Percentiles rank a stretch among this genome's conserved stretches.
Evolutionary conservation across 2,329 filamentous ascomycete species (phyloP).

Genomic region (Ceratocystis huliohia): DNA sequence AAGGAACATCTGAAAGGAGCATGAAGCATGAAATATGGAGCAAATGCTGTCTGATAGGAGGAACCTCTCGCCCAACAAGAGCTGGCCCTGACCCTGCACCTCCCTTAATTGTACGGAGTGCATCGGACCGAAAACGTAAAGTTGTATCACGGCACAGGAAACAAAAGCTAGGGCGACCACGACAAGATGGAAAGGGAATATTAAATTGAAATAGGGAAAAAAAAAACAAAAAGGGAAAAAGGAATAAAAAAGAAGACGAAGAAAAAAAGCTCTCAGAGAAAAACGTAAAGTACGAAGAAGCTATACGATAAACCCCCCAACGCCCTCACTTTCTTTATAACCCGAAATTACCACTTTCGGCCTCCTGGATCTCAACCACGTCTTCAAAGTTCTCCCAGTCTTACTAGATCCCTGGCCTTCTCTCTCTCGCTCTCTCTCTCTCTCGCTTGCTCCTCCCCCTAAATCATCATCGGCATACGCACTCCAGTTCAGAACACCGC

Average conservation of each 20-base stretch:
- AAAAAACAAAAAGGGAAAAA: background rate
- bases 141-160: background rate
- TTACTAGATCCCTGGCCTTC: too few species aligned
- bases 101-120: background rate
- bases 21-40: background rate
- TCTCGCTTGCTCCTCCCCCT: too few species aligned
- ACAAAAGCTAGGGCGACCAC: background rate
- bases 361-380: too few species aligned
- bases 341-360: too few species aligned
- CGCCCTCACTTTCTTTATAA: too few species aligned
- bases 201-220: background rate
- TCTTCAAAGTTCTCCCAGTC: too few species aligned
- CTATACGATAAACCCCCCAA: too few species aligned
- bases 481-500: background rate
- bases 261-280: too few species aligned
- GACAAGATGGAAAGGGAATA: background rate
- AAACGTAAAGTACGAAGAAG: too few species aligned
- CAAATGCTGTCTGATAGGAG: background rate
- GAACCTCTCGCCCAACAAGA: background rate
- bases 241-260: background rate
- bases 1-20: background rate
- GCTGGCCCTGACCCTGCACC: background rate
- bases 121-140: slow-evolving; percentile 4
- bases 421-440: too few species aligned
- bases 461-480: background rate